Evolutionary conservation across 1,284 basidiomycete species (phyloP).

Genomic region (Mycena sp.): DNA sequence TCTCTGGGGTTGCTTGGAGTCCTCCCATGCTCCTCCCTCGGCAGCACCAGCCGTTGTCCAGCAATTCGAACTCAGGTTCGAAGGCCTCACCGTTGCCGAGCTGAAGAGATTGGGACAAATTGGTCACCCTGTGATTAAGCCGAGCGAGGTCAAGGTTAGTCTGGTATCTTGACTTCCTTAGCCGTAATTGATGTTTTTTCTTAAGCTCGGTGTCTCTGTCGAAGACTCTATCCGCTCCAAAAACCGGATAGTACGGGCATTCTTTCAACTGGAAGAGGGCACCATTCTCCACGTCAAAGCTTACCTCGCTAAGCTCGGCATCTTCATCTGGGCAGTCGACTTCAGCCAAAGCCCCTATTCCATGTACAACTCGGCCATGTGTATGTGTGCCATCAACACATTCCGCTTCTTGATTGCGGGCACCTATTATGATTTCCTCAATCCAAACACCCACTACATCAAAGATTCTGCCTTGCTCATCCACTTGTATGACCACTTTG

Average conservation of each 20-base stretch:
- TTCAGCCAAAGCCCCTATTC: slow-evolving; percentile 20
- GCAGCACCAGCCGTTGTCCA: neutral
- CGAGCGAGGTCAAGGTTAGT: slow-evolving; percentile 18
- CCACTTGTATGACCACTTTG: slow-evolving; percentile 11
- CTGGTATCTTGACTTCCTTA: neutral
- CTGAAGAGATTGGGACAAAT: slow-evolving; percentile 5
- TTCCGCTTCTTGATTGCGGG: slow-evolving; percentile 6
- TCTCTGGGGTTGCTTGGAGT: neutral
- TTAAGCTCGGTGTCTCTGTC: slow-evolving; percentile 7
- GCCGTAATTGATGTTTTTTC: neutral
- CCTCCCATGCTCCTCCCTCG: neutral
- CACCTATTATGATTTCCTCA: slow-evolving; percentile 10
- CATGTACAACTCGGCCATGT: slow-evolving; percentile 18
- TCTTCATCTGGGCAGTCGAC: slow-evolving; percentile 16
- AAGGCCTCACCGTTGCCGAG: slow-evolving; percentile 10
- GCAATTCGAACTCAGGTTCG: slow-evolving; percentile 10
- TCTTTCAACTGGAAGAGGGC: slow-evolving; percentile 7
- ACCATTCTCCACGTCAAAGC: neutral
- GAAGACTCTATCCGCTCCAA: neutral
- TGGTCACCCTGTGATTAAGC: neutral
- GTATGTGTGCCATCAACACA: slow-evolving; percentile 20
- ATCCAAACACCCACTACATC: neutral
- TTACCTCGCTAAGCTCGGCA: slow-evolving; percentile 9
- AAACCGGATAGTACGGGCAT: neutral
- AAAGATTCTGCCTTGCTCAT: neutral